A percentile compares a stretch with the other conserved stretches of the same genome.
Evolutionary conservation across 2,329 filamentous ascomycete species (phyloP).

Genomic region (Malbranchea cinnamomea): DNA sequence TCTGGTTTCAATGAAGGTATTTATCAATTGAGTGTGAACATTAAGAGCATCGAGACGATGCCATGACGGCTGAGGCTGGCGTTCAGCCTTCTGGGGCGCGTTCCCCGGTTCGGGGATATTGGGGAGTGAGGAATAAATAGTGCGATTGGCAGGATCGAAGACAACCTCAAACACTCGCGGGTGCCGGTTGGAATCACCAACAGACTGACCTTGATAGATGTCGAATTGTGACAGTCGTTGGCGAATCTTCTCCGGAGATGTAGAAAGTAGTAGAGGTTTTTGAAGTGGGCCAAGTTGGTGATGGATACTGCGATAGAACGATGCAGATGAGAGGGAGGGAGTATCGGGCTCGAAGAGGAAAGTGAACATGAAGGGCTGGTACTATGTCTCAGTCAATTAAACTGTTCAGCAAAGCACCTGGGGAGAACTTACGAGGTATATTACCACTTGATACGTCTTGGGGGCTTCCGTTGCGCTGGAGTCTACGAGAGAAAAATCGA

Average conservation of each 20-base stretch:
- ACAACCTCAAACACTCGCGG: conserved; percentile 47
- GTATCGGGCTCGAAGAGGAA: conserved; percentile 33
- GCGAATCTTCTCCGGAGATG: conserved; percentile 27
- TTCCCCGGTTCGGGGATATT: conserved; percentile 43
- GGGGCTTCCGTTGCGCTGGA: conserved; percentile 1
- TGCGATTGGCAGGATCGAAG: conserved; percentile 43
- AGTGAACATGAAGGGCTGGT: conserved; percentile 36
- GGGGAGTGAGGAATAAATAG: conserved; percentile 46
- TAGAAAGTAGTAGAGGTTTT: conserved; percentile 31
- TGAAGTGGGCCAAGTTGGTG: conserved; percentile 35
- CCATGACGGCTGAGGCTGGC: conserved; percentile 24
- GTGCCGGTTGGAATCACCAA: conserved; percentile 20
- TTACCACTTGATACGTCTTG: conserved; percentile 21
- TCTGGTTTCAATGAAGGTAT: conserved; percentile 39
- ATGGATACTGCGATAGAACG: conserved; percentile 34
- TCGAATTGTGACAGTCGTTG: conserved; percentile 22
- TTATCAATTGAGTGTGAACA: conserved; percentile 45
- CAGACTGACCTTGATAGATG: conserved; percentile 18
- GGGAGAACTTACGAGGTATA: conserved; percentile 25
- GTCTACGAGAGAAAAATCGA: no score
- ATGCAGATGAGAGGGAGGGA: conserved; percentile 24
- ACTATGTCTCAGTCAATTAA: neutral
- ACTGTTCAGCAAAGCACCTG: neutral
- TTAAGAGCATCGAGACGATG: conserved; percentile 45
- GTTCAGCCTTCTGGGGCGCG: conserved; percentile 5